phyloP scores from a whole-genome alignment of 1,139 yeast species.

The Debaryomycetaceae sp. region DNA sequence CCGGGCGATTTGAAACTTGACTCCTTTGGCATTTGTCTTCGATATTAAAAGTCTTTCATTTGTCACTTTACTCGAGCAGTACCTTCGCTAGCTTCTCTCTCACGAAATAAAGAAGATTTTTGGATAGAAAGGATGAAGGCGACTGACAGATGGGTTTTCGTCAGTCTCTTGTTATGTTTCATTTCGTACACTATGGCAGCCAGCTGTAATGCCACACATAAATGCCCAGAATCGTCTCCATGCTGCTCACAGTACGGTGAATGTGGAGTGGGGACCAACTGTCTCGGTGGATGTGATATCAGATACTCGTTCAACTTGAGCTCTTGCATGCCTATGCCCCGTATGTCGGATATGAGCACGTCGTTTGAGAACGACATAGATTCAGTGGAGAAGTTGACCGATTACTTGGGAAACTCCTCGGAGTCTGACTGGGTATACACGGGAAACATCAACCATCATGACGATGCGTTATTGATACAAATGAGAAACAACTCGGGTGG shows the following conservation, averaged over 20 bases:
- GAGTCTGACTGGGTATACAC: constrained; percentile 71
- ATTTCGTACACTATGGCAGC: constrained; percentile 12
- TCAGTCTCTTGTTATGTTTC: not conserved
- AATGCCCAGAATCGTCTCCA: constrained; percentile 69
- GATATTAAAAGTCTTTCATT: not conserved
- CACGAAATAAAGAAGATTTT: not conserved
- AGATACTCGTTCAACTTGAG: constrained; percentile 55
- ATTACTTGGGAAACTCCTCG: constrained; percentile 68
- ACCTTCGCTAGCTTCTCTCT: not conserved
- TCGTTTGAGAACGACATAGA: constrained; percentile 34
- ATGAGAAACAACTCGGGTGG: constrained; percentile 82
- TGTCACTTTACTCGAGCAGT: not conserved
- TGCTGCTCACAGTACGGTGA: constrained; percentile 82
- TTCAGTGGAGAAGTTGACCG: constrained; percentile 28
- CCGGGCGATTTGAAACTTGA: not conserved
- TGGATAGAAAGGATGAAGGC: not conserved
- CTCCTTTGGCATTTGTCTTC: no score
- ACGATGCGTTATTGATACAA: constrained; percentile 59
- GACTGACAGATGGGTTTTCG: not conserved
- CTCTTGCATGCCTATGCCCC: constrained; percentile 68
- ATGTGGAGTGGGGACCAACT: constrained; percentile 81
- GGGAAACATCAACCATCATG: constrained; percentile 58
- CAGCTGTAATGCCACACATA: constrained; percentile 44
- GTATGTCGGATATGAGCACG: constrained; percentile 31
- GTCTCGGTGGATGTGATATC: constrained; percentile 83